These are phyloP conservation scores for Neurospora sp. DNA, from an alignment of 495 filamentous ascomycete genomes.

Conservation along the genomic window DNA sequence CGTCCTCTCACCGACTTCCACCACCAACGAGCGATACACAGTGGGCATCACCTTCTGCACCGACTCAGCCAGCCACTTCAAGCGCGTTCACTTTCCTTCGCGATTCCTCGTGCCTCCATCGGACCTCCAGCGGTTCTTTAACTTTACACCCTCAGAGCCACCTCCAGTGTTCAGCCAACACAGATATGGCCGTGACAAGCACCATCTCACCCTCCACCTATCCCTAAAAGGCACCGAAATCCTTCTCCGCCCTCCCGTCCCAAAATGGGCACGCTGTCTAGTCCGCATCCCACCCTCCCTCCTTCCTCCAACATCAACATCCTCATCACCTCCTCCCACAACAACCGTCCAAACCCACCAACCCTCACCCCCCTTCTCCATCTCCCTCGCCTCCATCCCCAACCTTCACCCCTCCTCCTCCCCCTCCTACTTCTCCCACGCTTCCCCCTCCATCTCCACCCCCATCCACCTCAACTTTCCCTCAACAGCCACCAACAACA, in stretches of 20 bases:
- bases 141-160: not conserved
- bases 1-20: not conserved
- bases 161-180: not conserved
- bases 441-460: not conserved
- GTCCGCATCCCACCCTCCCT: not conserved
- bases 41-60: constrained; percentile 8
- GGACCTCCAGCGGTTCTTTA: not conserved
- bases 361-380: not conserved
- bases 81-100: constrained; percentile 6
- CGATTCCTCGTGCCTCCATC: constrained; percentile 2
- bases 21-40: not conserved
- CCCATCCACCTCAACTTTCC: no score
- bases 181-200: not conserved
- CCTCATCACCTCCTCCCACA: not conserved
- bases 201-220: not conserved
- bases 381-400: not conserved
- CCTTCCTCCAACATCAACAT: not conserved
- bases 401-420: not conserved
- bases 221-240: constrained; percentile 3
- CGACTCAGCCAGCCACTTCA: not conserved
- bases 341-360: not conserved
- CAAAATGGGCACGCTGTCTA: constrained; percentile 2
- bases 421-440: not conserved
- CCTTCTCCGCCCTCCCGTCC: constrained; percentile 1
- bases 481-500: no score